Evolutionary conservation across 306 rosid genomes (phyloP), one percentile per base, ranked within the genome.

Genomic region (Cicer chorassanicum): DNA sequence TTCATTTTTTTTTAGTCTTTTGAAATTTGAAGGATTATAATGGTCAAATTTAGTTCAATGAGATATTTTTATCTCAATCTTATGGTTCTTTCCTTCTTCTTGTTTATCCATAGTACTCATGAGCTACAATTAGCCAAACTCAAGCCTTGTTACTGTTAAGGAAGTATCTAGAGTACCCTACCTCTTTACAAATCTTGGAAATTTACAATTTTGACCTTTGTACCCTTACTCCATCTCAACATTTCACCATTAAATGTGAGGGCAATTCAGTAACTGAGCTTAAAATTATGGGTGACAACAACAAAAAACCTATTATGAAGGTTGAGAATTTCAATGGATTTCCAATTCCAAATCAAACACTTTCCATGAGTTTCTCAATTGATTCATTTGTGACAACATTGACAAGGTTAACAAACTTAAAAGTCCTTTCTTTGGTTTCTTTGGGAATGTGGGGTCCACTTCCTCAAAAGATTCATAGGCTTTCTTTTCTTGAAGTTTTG

Each of bases 361-460:
- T 93, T 1, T 93, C 97, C 8, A 80, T 54, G 63, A 79, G 67
- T 13, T 93, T 91, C 77, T 86, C 94, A 6, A 78, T 89, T 70
- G 92, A 88, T 78, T 87, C 92, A 24, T 89, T 93, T 61, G 85
- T 91, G 13, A 93, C 98, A 50, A 87, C 96, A 56, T 71, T 93
- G 80, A 49, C 90, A 19, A 91, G 96, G 82, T 53, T 93, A 59
- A 81, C 92, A 40, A 86, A 80, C 78, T 85, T 93, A 84, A 88
- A 84, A 82, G 88, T 93, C 73, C 96, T 93, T 36, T 84, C 89
- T 77, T 88, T 93, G 79, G 91, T 89, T 57, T 93, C 86, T 68
- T 55, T 93, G 83, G 98, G 97, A 42, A 85, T 93, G 67, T 91
- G 93, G 96, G 97, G 98, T 3, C 88, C 84, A 64, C 86, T 91